These are phyloP conservation scores for Blumeriella jaapii DNA, from an alignment of 2,329 filamentous ascomycete genomes.

Conservation along the genomic window DNA sequence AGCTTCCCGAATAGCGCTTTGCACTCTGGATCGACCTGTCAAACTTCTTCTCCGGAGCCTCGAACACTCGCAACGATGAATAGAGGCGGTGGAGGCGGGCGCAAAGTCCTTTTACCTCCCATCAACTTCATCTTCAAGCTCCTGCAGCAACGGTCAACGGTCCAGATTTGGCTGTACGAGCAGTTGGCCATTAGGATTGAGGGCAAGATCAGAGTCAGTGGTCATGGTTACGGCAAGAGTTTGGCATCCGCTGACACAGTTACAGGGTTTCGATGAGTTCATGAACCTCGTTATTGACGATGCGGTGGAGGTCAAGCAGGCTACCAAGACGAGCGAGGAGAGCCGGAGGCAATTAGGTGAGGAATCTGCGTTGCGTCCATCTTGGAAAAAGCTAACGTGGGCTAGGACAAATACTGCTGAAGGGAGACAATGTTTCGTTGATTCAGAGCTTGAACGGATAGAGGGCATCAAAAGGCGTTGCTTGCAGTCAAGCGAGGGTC, in stretches of 20 bases:
- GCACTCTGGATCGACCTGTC: background rate
- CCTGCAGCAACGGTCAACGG: conserved; percentile 61
- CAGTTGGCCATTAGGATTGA: conserved; percentile 90
- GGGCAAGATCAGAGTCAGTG: conserved; percentile 79
- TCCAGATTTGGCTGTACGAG: conserved; percentile 95
- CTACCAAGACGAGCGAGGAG: conserved; percentile 73
- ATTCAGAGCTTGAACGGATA: conserved; percentile 37
- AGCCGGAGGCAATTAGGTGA: conserved; percentile 70
- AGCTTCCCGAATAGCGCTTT: background rate
- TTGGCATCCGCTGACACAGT: conserved; percentile 13
- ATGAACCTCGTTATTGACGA: conserved; percentile 98
- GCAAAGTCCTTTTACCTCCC: conserved; percentile 60
- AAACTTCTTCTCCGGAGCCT: background rate
- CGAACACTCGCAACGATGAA: conserved; percentile 21
- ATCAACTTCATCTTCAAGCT: conserved; percentile 94
- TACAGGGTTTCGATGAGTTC: conserved; percentile 93
- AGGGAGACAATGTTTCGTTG: conserved; percentile 55
- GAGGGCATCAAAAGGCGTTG: conserved; percentile 19
- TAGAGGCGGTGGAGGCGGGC: conserved; percentile 32
- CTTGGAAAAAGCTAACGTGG: conserved; percentile 14
- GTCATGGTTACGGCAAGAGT: background rate
- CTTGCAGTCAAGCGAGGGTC: conserved; percentile 13
- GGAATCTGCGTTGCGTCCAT: conserved; percentile 16
- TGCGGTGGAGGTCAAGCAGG: conserved; percentile 79
- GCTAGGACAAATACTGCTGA: conserved; percentile 52